Percentiles rank a stretch among this genome's conserved stretches.
Evolutionary conservation across 257 asterid species (phyloP).

Genomic region (Capsicum baccatum): DNA sequence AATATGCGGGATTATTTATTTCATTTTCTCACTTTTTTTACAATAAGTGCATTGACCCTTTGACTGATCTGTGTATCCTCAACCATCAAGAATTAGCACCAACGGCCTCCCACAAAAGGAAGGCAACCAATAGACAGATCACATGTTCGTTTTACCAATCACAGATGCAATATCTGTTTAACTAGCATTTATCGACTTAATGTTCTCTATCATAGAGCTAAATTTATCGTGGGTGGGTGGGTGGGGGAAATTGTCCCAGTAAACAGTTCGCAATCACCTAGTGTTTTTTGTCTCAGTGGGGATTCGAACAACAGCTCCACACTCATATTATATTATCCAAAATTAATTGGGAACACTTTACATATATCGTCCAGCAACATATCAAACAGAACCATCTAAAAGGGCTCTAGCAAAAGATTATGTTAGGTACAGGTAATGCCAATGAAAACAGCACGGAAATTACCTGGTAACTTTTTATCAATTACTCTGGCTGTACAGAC

Average conservation of each 20-base stretch:
- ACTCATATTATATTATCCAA: slow-evolving; percentile 17
- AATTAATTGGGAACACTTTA: not conserved
- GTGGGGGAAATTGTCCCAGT: no score
- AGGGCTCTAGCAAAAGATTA: slow-evolving; percentile 9
- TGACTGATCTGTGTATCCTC: not conserved
- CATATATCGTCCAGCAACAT: not conserved
- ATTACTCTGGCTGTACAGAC: slow-evolving; percentile 42
- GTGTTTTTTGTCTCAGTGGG: no score
- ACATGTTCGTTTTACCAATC: not conserved
- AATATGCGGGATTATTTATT: not conserved
- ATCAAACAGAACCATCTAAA: slow-evolving; percentile 14
- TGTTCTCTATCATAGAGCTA: not conserved
- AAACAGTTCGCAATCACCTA: no score
- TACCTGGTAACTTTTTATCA: slow-evolving; percentile 67
- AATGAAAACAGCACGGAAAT: slow-evolving; percentile 4
- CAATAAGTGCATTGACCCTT: not conserved
- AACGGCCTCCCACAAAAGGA: not conserved
- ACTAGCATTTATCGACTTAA: not conserved
- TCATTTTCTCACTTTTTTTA: not conserved
- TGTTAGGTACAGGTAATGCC: slow-evolving; percentile 13
- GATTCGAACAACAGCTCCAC: not conserved
- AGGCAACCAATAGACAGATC: not conserved
- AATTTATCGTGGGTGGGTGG: not conserved
- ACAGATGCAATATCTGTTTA: not conserved
- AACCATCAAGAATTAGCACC: not conserved